These are phyloP conservation scores for Oenanthe sinensis DNA, from an alignment of 129 eudicot species.

Conservation along the genomic window DNA sequence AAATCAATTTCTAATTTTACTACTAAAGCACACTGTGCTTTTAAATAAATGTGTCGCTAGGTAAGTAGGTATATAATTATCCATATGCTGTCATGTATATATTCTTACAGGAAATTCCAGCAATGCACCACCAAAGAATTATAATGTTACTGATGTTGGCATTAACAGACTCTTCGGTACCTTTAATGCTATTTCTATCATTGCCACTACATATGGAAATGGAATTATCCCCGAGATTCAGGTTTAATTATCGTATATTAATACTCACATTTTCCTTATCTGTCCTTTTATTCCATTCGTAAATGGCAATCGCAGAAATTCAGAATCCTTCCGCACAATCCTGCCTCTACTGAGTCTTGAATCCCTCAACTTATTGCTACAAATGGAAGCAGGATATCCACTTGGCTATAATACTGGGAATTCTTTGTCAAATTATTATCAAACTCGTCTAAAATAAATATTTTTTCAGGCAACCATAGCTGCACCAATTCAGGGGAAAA, in stretches of 20 bases:
- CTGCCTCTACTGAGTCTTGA: not conserved
- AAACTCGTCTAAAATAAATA: not conserved
- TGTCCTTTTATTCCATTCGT: not conserved
- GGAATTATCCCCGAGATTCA: conserved; percentile 82
- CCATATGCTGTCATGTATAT: not conserved
- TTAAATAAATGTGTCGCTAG: not conserved
- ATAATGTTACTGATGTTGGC: conserved; percentile 34
- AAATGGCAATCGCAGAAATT: not conserved
- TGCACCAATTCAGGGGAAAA: conserved; percentile 62
- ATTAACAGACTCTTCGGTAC: conserved; percentile 43
- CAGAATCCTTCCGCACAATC: not conserved
- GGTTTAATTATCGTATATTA: conserved; percentile 19
- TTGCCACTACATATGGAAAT: conserved; percentile 71
- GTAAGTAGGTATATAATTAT: not conserved
- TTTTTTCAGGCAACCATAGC: conserved; percentile 62
- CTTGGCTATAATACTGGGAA: not conserved
- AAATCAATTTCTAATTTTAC: not conserved
- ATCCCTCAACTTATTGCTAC: not conserved
- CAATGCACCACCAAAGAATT: conserved; percentile 46
- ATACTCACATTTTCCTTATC: not conserved
- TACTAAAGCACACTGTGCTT: not conserved
- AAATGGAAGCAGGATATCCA: not conserved
- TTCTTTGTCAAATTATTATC: not conserved
- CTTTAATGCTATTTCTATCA: conserved; percentile 64
- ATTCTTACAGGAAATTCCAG: conserved; percentile 30